Base-by-base conservation (phyloP, 495 filamentous ascomycete genomes). In the Corynascus novoguineensis region DNA sequence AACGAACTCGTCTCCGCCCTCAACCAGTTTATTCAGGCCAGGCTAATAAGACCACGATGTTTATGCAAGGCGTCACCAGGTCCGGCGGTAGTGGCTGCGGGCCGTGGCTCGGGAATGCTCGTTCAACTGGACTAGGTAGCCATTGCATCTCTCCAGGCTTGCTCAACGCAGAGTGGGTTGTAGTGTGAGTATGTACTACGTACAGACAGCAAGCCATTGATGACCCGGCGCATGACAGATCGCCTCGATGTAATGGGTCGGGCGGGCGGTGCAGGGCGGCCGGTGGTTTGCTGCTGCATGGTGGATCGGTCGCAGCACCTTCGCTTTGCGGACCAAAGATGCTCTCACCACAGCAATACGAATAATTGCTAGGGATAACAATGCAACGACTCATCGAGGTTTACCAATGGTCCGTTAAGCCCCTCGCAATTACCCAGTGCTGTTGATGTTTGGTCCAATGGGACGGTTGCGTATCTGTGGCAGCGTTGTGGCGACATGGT, bases 181-280 rank as follows among this genome's bases (percentile, higher is more conserved):
- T n/a, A n/a, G n/a, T n/a, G n/a, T n/a, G n/a, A n/a, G n/a, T n/a
- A n/a, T n/a, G n/a, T n/a, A n/a, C n/a, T n/a, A n/a, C n/a, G n/a
- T n/a, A n/a, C n/a, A n/a, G n/a, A n/a, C n/a, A n/a, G n/a, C n/a
- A n/a, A n/a, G n/a, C n/a, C 22, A 37, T 17, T 1, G 27, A 24
- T n/a, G 29, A 48, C 12, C 42, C 32, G 53, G 21, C 15, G 41
- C 41, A 46, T 55, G 27, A 47, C 15, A 19, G 53, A 55, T 47
- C 38, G 29, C 15, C 41, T 38, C 21, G n/a, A n/a, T n/a, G n/a
- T 19, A 22, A 55, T 28, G 29, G 21, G 11, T 31, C 19, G n/a
- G n/a, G n/a, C n/a, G n/a, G n/a, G n/a, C n/a, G 53, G 52, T 35
- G 14, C 17, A 34, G n/a, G 40, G 40, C 41, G 38, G 52, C 21